phyloP scores from a whole-genome alignment of 805 yeast species.

The Candida fluviatilis region DNA sequence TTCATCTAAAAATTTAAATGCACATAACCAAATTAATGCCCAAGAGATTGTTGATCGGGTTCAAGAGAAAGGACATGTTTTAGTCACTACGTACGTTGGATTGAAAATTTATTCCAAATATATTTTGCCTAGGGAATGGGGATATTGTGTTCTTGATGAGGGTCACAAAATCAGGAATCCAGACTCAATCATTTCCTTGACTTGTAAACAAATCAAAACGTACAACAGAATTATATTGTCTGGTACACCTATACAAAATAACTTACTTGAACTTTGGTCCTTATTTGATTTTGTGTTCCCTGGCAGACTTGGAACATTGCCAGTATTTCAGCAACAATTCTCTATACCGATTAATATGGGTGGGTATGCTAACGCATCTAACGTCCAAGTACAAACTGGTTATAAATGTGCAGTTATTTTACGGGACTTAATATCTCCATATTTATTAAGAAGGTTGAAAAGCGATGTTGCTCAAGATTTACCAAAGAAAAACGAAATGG shows the following conservation, averaged over 20 bases:
- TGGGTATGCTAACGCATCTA: conserved; percentile 97
- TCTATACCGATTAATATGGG: conserved; percentile 91
- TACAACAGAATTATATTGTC: conserved; percentile 83
- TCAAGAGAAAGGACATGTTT: conserved; percentile 67
- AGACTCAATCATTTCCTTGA: conserved; percentile 78
- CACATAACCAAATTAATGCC: conserved; percentile 36
- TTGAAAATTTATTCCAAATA: conserved; percentile 61
- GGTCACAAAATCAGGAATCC: conserved; percentile 98
- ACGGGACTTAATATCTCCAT: conserved; percentile 86
- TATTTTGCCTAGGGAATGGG: conserved; percentile 73
- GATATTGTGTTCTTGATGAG: conserved; percentile 87
- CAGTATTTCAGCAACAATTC: conserved; percentile 90
- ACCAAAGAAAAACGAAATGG: conserved; percentile 92
- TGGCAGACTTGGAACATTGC: conserved; percentile 89
- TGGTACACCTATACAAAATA: conserved; percentile 97
- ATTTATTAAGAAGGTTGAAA: conserved; percentile 79
- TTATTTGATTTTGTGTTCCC: conserved; percentile 93
- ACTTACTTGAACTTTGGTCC: conserved; percentile 89
- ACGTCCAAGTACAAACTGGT: conserved; percentile 93
- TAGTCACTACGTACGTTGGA: conserved; percentile 91
- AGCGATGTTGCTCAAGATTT: conserved; percentile 92
- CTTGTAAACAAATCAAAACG: conserved; percentile 81
- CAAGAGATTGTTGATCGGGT: conserved; percentile 53
- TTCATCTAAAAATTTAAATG: conserved; percentile 16
- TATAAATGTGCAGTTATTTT: conserved; percentile 92